These are phyloP conservation scores for Cercospora canescens DNA, from an alignment of 2,329 filamentous ascomycete genomes.

Conservation along the genomic window DNA sequence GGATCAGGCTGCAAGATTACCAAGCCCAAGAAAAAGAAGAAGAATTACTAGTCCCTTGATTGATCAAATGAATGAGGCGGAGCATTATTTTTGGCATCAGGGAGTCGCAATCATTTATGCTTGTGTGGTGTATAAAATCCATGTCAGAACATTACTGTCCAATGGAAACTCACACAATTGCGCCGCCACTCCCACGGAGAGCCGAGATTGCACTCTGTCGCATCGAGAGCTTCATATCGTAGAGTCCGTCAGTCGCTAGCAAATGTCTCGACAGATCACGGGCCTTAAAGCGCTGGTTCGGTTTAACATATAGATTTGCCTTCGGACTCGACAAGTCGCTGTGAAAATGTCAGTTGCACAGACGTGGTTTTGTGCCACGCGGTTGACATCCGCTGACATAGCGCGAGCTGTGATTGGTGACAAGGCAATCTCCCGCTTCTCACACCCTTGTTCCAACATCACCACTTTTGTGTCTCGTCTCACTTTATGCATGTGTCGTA, in stretches of 20 bases:
- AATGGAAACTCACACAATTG: not conserved
- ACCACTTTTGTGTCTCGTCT: too few relatives aligned
- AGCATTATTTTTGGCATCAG: not conserved
- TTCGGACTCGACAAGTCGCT: not conserved
- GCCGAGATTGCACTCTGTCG: not conserved
- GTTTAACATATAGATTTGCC: too few relatives aligned
- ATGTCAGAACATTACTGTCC: not conserved
- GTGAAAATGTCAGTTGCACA: not conserved
- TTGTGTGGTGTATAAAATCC: not conserved
- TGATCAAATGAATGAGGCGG: not conserved
- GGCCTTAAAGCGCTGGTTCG: too few relatives aligned
- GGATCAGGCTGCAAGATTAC: not conserved
- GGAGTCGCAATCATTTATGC: not conserved
- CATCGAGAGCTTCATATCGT: not conserved
- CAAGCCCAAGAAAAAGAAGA: not conserved
- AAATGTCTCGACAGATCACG: not conserved
- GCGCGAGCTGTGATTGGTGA: not conserved
- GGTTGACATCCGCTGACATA: not conserved
- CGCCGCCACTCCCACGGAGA: not conserved
- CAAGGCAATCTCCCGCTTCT: not conserved
- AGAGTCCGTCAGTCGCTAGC: not conserved
- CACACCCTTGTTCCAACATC: not conserved
- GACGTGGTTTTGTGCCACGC: not conserved
- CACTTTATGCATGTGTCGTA: too few relatives aligned
- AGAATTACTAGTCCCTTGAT: not conserved